Conservation (phyloP, 148 eudicot species). For the Diospyros lotus region DNA sequence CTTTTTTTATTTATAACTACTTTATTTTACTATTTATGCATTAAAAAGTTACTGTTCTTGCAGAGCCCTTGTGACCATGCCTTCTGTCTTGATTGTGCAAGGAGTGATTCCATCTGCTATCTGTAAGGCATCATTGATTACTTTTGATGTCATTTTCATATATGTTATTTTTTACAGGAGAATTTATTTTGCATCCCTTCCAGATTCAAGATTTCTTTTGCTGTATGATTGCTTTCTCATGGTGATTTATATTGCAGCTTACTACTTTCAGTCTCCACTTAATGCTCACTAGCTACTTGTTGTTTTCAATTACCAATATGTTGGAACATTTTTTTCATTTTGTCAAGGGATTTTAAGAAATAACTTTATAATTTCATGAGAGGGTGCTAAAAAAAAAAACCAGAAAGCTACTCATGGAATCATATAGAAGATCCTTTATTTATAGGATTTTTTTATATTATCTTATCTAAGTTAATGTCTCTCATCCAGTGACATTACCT, state of each 20-base stretch:
- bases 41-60: constrained; percentile 33
- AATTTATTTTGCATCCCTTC: neutral
- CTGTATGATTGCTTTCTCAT: neutral
- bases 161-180: neutral
- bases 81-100: constrained; percentile 95
- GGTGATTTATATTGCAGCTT: neutral
- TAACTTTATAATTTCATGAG: too few species aligned
- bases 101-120: constrained; percentile 97
- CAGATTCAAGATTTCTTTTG: constrained; percentile 2
- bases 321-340: neutral
- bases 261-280: neutral
- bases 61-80: constrained; percentile 99
- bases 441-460: too few species aligned
- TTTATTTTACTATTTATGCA: constrained; percentile 2
- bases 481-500: too few species aligned
- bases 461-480: too few species aligned
- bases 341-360: neutral
- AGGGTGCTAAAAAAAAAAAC: too few species aligned
- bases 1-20: neutral
- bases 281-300: neutral
- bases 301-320: neutral
- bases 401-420: too few species aligned
- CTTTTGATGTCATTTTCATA: neutral
- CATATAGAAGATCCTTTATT: too few species aligned
- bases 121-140: constrained; percentile 51